Evolutionary conservation across 441 rosid species (phyloP).

Genomic region (Melastoma candidum): DNA sequence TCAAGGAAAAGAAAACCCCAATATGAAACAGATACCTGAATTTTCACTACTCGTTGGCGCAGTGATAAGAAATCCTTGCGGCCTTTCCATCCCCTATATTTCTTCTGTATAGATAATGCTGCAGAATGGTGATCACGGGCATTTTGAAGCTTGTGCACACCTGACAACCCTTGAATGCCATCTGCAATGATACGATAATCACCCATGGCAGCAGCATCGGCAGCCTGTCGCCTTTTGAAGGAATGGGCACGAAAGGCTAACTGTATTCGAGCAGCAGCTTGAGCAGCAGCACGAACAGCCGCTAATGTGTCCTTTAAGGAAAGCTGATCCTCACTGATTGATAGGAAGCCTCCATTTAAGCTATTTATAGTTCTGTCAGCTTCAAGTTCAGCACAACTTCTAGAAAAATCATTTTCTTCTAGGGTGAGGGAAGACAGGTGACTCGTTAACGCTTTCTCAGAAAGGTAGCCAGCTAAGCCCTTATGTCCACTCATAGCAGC

Average conservation of each 20-base stretch:
- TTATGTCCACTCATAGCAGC: conserved; percentile 68
- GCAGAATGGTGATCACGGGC: conserved; percentile 44
- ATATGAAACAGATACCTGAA: conserved; percentile 44
- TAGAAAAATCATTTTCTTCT: conserved; percentile 66
- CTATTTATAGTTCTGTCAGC: conserved; percentile 59
- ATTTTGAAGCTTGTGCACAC: conserved; percentile 48
- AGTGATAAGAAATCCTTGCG: conserved; percentile 61
- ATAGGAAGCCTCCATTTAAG: conserved; percentile 29
- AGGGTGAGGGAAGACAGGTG: conserved; percentile 84
- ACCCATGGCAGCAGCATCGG: conserved; percentile 18
- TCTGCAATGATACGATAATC: conserved; percentile 43
- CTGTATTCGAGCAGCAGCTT: conserved; percentile 92
- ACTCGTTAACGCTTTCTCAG: conserved; percentile 80
- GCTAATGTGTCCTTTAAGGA: conserved; percentile 62
- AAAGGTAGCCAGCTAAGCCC: conserved; percentile 97
- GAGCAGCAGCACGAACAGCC: conserved; percentile 80
- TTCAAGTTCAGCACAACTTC: conserved; percentile 58
- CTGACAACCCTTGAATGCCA: conserved; percentile 50
- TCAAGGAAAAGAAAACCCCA: too few relatives aligned
- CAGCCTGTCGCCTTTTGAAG: conserved; percentile 53
- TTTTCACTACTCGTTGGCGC: conserved; percentile 80
- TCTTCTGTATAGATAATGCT: conserved; percentile 90
- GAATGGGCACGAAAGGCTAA: conserved; percentile 94
- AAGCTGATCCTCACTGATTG: conserved; percentile 47
- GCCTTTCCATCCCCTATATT: conserved; percentile 77